Base-by-base conservation (phyloP, 129 eudicot genomes). In the Kitagawia praeruptora region DNA sequence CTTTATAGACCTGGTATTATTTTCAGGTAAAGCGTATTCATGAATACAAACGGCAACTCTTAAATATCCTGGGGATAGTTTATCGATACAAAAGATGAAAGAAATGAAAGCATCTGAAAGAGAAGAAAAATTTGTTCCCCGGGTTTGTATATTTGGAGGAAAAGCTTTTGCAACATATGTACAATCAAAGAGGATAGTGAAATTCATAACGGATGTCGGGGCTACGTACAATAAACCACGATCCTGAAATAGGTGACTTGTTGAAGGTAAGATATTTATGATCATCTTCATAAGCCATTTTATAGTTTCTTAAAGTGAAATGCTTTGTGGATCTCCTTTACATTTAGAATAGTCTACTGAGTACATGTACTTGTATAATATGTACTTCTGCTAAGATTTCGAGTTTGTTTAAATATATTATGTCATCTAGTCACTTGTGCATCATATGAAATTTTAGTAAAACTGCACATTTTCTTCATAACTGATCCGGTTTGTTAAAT, bases 141-240 rank as follows among this genome's bases (percentile, higher is more conserved):
- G 97, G 40, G 97, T 94, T 61, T 94, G 97, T 76, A 89, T 93
- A 82, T 93, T 93, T 91, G 98, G 98, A 47, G 98, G 98, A 80
- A 93, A 91, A 86, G 98, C 98, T 49, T 93, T 93, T 85, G 92
- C 98, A 81, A 93, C 98, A 49, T 93, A 93, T 77, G 92, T 93
- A 66, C 98, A 93, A 87, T 97, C 98, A 70, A 93, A 93, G 92
- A 89, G 98, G 82, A 93, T 93, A 66, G 96, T 93, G 77, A 93
- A 93, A 79, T 91, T 93, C 67, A 93, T 93, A 80, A 87, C 98
- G 51, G 98, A 93, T 87, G 97, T 94, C 44, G 98, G 96, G 23
- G 91, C 88, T n/a, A n/a, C n/a, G n/a, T 54, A 88, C 88, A 75
- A 80, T 91, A 78, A 94, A 94, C 90, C 90, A 94, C n/a, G n/a